Conservation (phyloP, 345 rosid species). For the Melastoma malabathricum region DNA sequence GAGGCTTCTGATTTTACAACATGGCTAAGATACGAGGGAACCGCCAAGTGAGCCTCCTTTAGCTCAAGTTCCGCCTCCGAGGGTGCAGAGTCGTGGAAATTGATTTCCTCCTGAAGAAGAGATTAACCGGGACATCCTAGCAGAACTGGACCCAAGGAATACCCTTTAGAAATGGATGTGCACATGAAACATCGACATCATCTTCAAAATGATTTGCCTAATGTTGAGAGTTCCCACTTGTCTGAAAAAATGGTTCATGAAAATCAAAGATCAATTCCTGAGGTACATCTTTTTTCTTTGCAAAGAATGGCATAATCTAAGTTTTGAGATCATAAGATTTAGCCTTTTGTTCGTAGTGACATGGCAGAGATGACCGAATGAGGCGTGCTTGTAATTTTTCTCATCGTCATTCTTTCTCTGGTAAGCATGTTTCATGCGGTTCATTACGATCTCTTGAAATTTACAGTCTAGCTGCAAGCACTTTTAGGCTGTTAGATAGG, state of each 20-base stretch:
- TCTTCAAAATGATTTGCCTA: slow-evolving; percentile 46
- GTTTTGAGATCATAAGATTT: not conserved
- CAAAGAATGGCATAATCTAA: too few species aligned
- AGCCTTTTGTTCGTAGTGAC: slow-evolving; percentile 35
- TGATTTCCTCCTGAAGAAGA: slow-evolving; percentile 84
- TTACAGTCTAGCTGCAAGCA: too few species aligned
- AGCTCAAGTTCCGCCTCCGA: slow-evolving; percentile 51
- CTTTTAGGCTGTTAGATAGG: too few species aligned
- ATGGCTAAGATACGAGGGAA: slow-evolving; percentile 90
- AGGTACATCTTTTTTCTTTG: slow-evolving; percentile 24
- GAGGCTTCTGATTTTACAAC: slow-evolving; percentile 93
- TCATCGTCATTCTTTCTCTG: slow-evolving; percentile 47
- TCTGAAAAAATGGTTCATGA: slow-evolving; percentile 66
- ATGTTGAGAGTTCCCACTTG: slow-evolving; percentile 49
- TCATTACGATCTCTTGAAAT: too few species aligned
- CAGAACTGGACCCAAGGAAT: slow-evolving; percentile 50
- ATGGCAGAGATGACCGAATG: slow-evolving; percentile 44
- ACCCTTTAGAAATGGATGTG: slow-evolving; percentile 49
- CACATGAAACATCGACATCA: slow-evolving; percentile 46
- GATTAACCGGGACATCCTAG: slow-evolving; percentile 59
- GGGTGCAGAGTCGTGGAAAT: slow-evolving; percentile 44
- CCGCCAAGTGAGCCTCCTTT: slow-evolving; percentile 51
- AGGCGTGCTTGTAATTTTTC: slow-evolving; percentile 34
- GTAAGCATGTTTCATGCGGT: slow-evolving; percentile 19
- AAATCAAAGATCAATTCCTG: slow-evolving; percentile 67